Percentiles rank a stretch among this genome's conserved stretches.
Conservation (phyloP, 805 yeast genomes). For the Ogataea dorogensis region DNA sequence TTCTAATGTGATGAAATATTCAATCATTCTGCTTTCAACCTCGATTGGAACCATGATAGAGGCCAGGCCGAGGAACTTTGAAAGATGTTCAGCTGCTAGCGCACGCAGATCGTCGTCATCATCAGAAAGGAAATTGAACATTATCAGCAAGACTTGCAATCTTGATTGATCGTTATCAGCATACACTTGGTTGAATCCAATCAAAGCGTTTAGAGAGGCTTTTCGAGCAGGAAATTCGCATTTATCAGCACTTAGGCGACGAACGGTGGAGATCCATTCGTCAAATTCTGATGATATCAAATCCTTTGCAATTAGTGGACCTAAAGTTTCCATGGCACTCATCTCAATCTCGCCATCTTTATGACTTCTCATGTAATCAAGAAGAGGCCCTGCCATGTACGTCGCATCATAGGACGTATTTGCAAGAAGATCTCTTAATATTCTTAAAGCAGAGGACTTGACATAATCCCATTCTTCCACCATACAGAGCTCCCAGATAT, state of each 20-base stretch:
- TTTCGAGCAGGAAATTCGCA: conserved; percentile 44
- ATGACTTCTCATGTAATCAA: conserved; percentile 1
- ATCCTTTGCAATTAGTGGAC: conserved; percentile 10
- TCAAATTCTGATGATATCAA: conserved; percentile 16
- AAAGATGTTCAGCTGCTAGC: conserved; percentile 43
- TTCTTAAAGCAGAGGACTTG: conserved; percentile 41
- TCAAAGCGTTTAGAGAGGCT: conserved; percentile 45
- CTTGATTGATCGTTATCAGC: conserved; percentile 2
- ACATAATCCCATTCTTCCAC: conserved; percentile 42
- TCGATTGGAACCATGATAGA: conserved; percentile 33
- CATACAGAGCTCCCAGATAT: conserved; percentile 27
- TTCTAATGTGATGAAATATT: conserved; percentile 10
- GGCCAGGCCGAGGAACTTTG: conserved; percentile 28
- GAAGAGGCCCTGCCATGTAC: conserved; percentile 3
- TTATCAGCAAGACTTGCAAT: conserved; percentile 14
- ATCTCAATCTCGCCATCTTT: conserved; percentile 4
- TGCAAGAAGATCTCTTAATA: conserved; percentile 31
- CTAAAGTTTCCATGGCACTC: conserved; percentile 9
- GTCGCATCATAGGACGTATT: neutral
- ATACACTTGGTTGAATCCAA: conserved; percentile 29
- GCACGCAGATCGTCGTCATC: conserved; percentile 65
- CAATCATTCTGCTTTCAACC: conserved; percentile 30
- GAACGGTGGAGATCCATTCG: conserved; percentile 32
- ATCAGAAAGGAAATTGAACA: conserved; percentile 49
- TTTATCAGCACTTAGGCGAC: conserved; percentile 38